Percentiles rank a stretch among this genome's conserved stretches.
Evolutionary conservation across 2,329 filamentous ascomycete genomes (phyloP).

Genomic region (Pseudogymnoascus sp.): DNA sequence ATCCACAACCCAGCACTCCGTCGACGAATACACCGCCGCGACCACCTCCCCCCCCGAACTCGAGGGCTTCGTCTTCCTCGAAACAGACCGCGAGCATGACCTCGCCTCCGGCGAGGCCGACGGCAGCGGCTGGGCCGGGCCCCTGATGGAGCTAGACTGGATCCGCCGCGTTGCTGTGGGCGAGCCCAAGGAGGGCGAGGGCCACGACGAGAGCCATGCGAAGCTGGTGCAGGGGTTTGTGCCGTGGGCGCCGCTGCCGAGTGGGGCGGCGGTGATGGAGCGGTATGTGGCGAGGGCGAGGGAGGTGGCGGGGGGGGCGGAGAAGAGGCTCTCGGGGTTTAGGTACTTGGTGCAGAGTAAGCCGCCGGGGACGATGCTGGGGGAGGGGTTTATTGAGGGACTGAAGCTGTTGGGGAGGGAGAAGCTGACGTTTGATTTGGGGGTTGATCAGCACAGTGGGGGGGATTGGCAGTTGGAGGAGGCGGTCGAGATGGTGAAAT

Average conservation of each 20-base stretch:
- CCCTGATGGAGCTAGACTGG: conserved; percentile 65
- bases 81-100: conserved; percentile 66
- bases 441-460: conserved; percentile 70
- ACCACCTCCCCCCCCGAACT: conserved; percentile 33
- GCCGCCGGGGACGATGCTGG: conserved; percentile 54
- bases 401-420: conserved; percentile 56
- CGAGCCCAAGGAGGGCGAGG: conserved; percentile 46
- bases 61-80: conserved; percentile 71
- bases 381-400: conserved; percentile 54
- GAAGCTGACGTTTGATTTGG: conserved; percentile 70
- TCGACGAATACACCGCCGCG: conserved; percentile 23
- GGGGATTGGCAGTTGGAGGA: conserved; percentile 68
- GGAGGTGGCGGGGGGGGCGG: conserved; percentile 46
- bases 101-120: conserved; percentile 38
- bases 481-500: conserved; percentile 59
- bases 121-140: conserved; percentile 53
- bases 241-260: conserved; percentile 77
- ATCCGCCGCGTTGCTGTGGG: conserved; percentile 58
- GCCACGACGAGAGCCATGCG: conserved; percentile 44
- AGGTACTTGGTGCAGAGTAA: conserved; percentile 78
- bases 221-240: conserved; percentile 60
- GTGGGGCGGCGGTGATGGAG: conserved; percentile 49
- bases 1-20: conserved; percentile 21
- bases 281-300: conserved; percentile 57
- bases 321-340: conserved; percentile 64